Evolutionary conservation across 129 eudicot genomes (phyloP), one percentile per base, ranked within the genome.

Genomic region (Saposhnikovia divaricata): DNA sequence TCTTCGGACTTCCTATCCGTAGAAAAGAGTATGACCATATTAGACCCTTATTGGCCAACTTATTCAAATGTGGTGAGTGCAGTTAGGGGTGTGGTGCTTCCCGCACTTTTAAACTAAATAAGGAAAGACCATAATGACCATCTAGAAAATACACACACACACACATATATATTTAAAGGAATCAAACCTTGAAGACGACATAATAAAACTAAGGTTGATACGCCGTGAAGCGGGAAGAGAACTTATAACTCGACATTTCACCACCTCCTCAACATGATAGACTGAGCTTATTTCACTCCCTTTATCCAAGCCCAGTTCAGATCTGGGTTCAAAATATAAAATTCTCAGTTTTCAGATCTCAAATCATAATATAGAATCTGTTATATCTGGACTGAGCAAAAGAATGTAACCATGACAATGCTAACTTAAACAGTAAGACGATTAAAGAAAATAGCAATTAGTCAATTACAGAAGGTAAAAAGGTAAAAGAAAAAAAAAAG

Each of bases 261-360:
- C 90, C 44, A 93, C 98, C 86, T 93, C 91, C 83, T 92, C 98
- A 78, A 91, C 92, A 81, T 93, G 97, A 83, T 87, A 93, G 87
- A 86, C 83, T 48, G 98, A 88, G 79, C 78, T 82, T 85, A 88
- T 84, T 53, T 91, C 97, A 46, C 89, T 83, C 72, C 96, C 98
- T 9, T 89, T 89, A 81, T 89, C 96, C 82, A 93, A 84, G 11
- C 98, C 97, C 55, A 93, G 93, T 84, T 93, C 98, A 89, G 93
- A 81, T 81, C 98, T 93, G 85, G 61, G 53, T 82, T 45, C 75
- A 85, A 73, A 73, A 44, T 9, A n/a, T 12, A 42, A 5, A 44
- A 12, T 3, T 12, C 9, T 73, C 48, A 44, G 0, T 44, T 73
- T 42, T 23, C 25, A 71, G 14, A 39, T 39, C 47, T 15, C 25